These are phyloP conservation scores for Firmiana major DNA, from an alignment of 345 rosid genomes.

Conservation along the genomic window DNA sequence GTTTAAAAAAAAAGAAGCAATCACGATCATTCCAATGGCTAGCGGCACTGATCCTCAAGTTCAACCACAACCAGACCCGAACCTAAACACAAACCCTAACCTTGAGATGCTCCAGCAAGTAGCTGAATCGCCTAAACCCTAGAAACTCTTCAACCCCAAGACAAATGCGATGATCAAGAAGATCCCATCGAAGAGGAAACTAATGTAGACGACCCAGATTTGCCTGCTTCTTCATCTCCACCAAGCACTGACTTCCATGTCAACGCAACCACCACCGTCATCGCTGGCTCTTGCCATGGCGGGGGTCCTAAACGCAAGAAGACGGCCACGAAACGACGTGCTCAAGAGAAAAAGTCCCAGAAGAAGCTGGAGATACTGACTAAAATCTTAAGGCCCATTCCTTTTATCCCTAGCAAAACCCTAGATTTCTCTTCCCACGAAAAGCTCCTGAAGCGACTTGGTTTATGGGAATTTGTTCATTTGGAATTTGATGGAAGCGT, in stretches of 20 bases:
- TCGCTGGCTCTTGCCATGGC: constrained; percentile 31
- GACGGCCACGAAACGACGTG: constrained; percentile 29
- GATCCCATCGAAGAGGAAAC: constrained; percentile 13
- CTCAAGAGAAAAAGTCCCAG: constrained; percentile 32
- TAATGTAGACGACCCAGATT: constrained; percentile 21
- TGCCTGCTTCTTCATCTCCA: constrained; percentile 18
- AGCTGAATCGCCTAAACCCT: not conserved
- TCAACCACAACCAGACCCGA: not conserved
- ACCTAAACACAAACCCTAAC: not conserved
- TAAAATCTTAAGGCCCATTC: constrained; percentile 47
- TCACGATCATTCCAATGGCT: not conserved
- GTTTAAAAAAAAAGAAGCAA: too few relatives aligned
- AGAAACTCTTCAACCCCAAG: constrained; percentile 13
- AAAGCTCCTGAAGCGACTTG: constrained; percentile 51
- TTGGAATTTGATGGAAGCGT: constrained; percentile 52
- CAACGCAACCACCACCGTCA: constrained; percentile 12
- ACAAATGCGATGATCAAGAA: constrained; percentile 17
- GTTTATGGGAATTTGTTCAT: constrained; percentile 82
- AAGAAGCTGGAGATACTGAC: constrained; percentile 51
- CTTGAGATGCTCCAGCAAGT: not conserved
- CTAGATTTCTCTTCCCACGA: constrained; percentile 65
- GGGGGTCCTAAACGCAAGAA: constrained; percentile 46
- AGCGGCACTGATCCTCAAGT: not conserved
- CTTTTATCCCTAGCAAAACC: constrained; percentile 54
- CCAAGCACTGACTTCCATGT: constrained; percentile 22